Base-by-base conservation (phyloP, 768 basidiomycete genomes). In the Tephrocybe sp. region DNA sequence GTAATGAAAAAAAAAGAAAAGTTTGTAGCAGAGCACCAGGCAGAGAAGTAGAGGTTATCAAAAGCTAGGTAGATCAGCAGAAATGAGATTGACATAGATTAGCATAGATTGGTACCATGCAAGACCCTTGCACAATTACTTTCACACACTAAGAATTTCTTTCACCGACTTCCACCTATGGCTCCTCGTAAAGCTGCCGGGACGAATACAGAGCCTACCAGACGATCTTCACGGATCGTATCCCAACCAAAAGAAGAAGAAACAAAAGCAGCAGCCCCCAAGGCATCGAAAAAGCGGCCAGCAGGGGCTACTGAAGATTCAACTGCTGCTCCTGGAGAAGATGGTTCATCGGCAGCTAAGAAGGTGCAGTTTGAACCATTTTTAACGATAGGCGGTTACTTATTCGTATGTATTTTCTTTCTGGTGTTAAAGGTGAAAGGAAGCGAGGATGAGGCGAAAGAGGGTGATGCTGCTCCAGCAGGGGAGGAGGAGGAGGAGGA, bases 221-320 rank as follows among this genome's bases (percentile, higher is more conserved):
- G 83, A 52, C 72, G 84, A 48, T 86, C 84, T 3, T 72, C 74
- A 13, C 68, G 84, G 44, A 75, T 84, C 48, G 77, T 80, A 3
- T 63, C 76, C 5, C 73, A 76, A 50, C 74, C 76, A 29, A 72
- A 69, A 47, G 62, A 70, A 19, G 62, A 70, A 19, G 67, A 63
- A 41, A 54, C 61, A n/a, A 66, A 63, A 46, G 58, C 15, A 45
- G 43, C 55, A 12, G 61, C 57, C 29, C 50, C 67, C 4, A 63
- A 67, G 24, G 64, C 39, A 7, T 65, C 69, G 40, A 81, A 77
- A 61, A 74, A 72, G 58, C 57, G 66, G 48, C 53, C 69, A 31
- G 75, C 71, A n/a, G 66, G 66, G 48, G 65, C 54, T 1, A 59
- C 49, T 39, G 64, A 70, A 69, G 57, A 59, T 61, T 61, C 61